These are phyloP conservation scores for Aureobasidium pullulans DNA, from an alignment of 2,329 filamentous ascomycete species.

Conservation along the genomic window DNA sequence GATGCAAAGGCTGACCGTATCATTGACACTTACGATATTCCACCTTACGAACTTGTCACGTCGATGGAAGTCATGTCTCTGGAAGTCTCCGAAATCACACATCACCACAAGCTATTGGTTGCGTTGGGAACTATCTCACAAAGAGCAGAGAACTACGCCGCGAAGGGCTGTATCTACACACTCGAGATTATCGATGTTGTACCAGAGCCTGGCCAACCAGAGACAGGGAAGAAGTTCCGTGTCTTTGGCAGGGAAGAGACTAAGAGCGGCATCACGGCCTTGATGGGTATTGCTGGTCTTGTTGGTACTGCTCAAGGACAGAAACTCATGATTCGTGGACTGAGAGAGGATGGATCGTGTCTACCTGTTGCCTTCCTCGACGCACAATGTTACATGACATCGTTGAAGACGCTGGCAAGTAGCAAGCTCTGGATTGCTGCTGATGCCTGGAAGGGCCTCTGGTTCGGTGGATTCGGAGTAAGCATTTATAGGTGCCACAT, in stretches of 20 bases:
- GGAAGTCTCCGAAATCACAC: conserved; percentile 84
- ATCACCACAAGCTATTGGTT: conserved; percentile 75
- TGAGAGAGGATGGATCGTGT: conserved; percentile 90
- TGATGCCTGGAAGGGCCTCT: conserved; percentile 87
- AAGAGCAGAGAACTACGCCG: conserved; percentile 85
- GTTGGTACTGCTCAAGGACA: conserved; percentile 84
- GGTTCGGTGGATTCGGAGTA: conserved; percentile 88
- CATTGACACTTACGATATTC: conserved; percentile 68
- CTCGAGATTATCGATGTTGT: conserved; percentile 90
- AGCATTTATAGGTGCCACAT: conserved; percentile 17
- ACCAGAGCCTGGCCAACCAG: conserved; percentile 74
- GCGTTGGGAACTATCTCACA: conserved; percentile 77
- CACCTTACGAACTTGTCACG: conserved; percentile 68
- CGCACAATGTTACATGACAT: conserved; percentile 86
- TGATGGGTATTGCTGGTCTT: conserved; percentile 81
- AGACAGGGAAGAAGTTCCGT: conserved; percentile 80
- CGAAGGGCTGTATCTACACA: conserved; percentile 77
- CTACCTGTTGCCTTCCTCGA: conserved; percentile 96
- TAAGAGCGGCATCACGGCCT: conserved; percentile 79
- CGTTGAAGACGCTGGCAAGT: conserved; percentile 73
- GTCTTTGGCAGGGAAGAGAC: conserved; percentile 85
- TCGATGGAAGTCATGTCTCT: conserved; percentile 77
- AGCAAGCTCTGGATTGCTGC: conserved; percentile 83
- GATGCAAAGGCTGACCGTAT: conserved; percentile 70
- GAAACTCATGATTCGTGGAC: conserved; percentile 91